These are phyloP conservation scores for Cystobasidium slooffiae DNA, from an alignment of 1,284 basidiomycete genomes.

Conservation along the genomic window DNA sequence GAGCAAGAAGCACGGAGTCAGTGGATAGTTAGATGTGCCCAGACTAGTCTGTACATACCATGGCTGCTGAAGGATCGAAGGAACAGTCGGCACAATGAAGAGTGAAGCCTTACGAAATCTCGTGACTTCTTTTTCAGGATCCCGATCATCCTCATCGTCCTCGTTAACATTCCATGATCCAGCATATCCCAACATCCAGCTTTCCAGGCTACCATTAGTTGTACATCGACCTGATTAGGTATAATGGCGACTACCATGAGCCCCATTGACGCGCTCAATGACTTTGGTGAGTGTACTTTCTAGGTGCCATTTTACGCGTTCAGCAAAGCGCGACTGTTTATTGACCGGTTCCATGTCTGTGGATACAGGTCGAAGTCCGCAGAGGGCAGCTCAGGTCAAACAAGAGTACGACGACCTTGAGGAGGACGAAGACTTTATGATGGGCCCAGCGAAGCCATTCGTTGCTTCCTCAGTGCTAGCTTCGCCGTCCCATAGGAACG, in stretches of 20 bases:
- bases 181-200: too few relatives aligned
- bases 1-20: background rate
- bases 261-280: slow-evolving; percentile 21
- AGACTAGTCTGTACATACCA: background rate
- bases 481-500: background rate
- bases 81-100: background rate
- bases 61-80: too few relatives aligned
- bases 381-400: background rate
- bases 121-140: background rate
- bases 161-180: too few relatives aligned
- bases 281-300: slow-evolving; percentile 2
- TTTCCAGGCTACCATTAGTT: too few relatives aligned
- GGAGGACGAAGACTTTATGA: slow-evolving; percentile 43
- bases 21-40: background rate
- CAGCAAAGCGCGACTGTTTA: slow-evolving; percentile 7
- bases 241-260: slow-evolving; percentile 24
- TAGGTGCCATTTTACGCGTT: slow-evolving; percentile 13
- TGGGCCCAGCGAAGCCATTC: slow-evolving; percentile 17
- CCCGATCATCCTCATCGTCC: background rate
- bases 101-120: background rate
- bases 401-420: slow-evolving; percentile 38
- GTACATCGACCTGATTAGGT: background rate
- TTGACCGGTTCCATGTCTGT: background rate
- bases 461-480: background rate
- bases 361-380: slow-evolving; percentile 4